Base-by-base conservation (phyloP, 768 basidiomycete species). In the Termitomyces sp. region DNA sequence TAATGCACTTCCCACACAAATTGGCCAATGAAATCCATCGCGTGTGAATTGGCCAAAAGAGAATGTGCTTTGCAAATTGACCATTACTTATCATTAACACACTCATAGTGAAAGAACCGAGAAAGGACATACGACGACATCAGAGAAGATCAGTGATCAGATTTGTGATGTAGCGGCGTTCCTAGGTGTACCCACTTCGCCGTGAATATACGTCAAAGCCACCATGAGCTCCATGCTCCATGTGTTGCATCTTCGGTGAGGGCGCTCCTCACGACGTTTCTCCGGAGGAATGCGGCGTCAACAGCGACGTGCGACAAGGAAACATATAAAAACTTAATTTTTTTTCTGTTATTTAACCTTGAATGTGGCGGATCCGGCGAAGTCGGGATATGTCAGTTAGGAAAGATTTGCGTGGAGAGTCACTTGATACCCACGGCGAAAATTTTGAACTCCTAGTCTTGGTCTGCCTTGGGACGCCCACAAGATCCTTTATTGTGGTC, bases 81-180 rank as follows among this genome's bases (percentile, higher is more conserved):
- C 13, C 33, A 28, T 28, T 4, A n/a, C n/a, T n/a, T n/a, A 28
- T 28, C 42, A 16, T 18, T n/a, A 22, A 7, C 45, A 22, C 49
- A 28, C n/a, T 52, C 22, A 53, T 8, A 40, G 42, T 39, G 51
- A 54, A 33, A 44, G 13, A 32, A 42, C 38, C 42, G 56, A 60
- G 59, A 60, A 57, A 57, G 58, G 11, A 33, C 44, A 59, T 11
- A n/a, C 8, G n/a, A 36, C 9, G 12, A 28, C 50, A 65, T 62
- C 58, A 63, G 15, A 28, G 28, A 64, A 20, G 55, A 63, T 59
- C 62, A 65, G 16, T 60, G 59, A 64, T 66, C 33, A 66, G 40
- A 62, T 64, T 59, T 16, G 35, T 62, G 61, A 62, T 63, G 20
- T 13, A 20, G 51, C n/a, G 24, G 42, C 33, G 58, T 62, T 55